Percentiles rank a stretch among this genome's conserved stretches.
Conservation (phyloP, 345 rosid species). For the Arabidopsis thaliana region TAIR10.1 NC_003075.7:15238001-15238500, state of each 20-base stretch:
- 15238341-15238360: conserved; percentile 60
- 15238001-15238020: conserved; percentile 45
- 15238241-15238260: conserved; percentile 5
- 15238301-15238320: conserved; percentile 81
- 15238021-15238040: background rate
- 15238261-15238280: conserved; percentile 51
- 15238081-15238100: conserved; percentile 46
- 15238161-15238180: conserved; percentile 61
- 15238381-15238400: background rate
- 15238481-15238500: background rate
- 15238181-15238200: conserved; percentile 73
- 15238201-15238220: background rate
- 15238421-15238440: background rate
- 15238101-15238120: conserved; percentile 72
- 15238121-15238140: conserved; percentile 42
- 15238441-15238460: background rate
- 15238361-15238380: background rate
- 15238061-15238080: background rate
- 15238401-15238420: background rate
- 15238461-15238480: background rate
- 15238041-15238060: conserved; percentile 6
- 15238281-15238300: conserved; percentile 76
- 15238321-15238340: conserved; percentile 75
- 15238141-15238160: conserved; percentile 58
- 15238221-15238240: background rate